Base-by-base conservation (phyloP, 2,329 filamentous ascomycete species). In the Aspergillus brasiliensis region DNA sequence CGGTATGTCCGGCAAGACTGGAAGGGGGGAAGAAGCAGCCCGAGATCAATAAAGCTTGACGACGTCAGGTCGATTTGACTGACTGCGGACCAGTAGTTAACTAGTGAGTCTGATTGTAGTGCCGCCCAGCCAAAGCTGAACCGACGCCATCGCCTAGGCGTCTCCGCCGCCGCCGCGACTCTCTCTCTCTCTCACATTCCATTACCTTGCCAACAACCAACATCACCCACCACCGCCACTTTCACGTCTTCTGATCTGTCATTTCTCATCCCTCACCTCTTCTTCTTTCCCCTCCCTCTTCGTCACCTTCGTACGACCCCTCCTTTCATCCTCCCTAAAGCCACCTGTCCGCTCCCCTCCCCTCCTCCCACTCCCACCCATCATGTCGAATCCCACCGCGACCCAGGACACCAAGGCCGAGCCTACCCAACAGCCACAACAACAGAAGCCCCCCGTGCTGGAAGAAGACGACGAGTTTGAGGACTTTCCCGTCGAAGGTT, bases 381-480 rank as follows among this genome's bases (percentile, higher is more conserved):
- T 55, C 62, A 85, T 85, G 83, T 84, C 83, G 60, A 75, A 73
- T 65, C 62, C 73, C 62, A 69, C 70, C 38, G 67, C 70, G 57
- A 48, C 67, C 59, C 67, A 77, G 61, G 71, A 69, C 62, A 75
- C 66, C 62, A 75, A 73, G 71, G 72, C 65, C 57, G 73, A 78
- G 59, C 59, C 72, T 58, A 69, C 76, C 56, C 71, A 77, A 74
- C 81, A 79, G 72, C 82, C 78, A 60, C 80, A 83, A 67, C 81
- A 86, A 71, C 82, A 87, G 73, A 89, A 90, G 77, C 82, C 86
- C 60, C 81, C 88, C 34, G 86, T 90, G 60, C 84, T 98, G 27
- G 95, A 97, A 77, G 95, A 99, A 77, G 95, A 99, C 74, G 95
- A 99, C 77, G 95, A 99, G 81, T 99, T 99, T 72, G 95, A 99